Conservation (phyloP, 1,139 yeast genomes). For the Sugiyamaella novakii region DNA sequence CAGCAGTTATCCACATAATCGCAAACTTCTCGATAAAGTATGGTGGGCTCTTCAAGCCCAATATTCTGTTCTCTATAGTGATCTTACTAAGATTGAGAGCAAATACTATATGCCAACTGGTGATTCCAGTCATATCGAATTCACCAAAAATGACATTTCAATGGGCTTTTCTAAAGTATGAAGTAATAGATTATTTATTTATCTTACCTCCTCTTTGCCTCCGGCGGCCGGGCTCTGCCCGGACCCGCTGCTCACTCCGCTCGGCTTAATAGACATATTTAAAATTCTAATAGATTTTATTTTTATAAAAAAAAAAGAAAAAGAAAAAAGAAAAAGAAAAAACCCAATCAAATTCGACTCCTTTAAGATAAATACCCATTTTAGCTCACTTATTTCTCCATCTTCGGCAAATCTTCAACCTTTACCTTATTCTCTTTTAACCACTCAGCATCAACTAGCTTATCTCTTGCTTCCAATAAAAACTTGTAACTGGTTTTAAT, state of each 20-base stretch:
- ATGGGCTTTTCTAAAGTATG: constrained; percentile 41
- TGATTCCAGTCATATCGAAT: constrained; percentile 38
- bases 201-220: constrained; percentile 3
- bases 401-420: constrained; percentile 57
- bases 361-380: no score
- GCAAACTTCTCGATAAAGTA: constrained; percentile 48
- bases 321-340: constrained; percentile 1
- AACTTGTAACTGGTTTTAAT: constrained; percentile 90
- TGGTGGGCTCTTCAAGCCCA: constrained; percentile 58
- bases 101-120: constrained; percentile 48
- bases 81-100: constrained; percentile 47
- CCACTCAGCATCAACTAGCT: constrained; percentile 81
- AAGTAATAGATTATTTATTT: constrained; percentile 6
- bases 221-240: constrained; percentile 6
- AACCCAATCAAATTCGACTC: no score
- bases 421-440: constrained; percentile 61
- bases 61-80: constrained; percentile 48
- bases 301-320: constrained; percentile 1
- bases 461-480: constrained; percentile 70
- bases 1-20: constrained; percentile 45
- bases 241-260: neutral
- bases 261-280: constrained; percentile 1
- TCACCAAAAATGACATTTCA: constrained; percentile 49
- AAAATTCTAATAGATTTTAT: neutral
- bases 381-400: no score